Evolutionary conservation across 1,284 basidiomycete species (phyloP).

Genomic region (Entoloma clypeatum): DNA sequence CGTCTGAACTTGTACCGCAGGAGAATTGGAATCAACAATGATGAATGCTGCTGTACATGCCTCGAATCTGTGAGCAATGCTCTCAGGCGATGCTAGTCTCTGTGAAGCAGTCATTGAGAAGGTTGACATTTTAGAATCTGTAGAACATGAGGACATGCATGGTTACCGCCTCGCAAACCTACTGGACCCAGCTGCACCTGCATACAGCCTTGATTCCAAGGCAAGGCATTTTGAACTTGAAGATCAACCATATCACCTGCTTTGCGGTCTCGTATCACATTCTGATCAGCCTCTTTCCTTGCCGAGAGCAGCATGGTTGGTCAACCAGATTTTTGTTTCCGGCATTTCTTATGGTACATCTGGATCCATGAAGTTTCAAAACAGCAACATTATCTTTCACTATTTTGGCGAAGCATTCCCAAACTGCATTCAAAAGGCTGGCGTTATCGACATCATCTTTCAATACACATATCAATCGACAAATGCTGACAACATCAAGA

Average conservation of each 20-base stretch:
- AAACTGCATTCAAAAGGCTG: not conserved
- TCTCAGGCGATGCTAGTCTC: conserved; percentile 10
- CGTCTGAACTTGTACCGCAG: conserved; percentile 1
- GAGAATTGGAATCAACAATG: conserved; percentile 14
- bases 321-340: conserved; percentile 1
- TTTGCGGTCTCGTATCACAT: not conserved
- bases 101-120: conserved; percentile 2
- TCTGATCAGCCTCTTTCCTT: not conserved
- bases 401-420: too few relatives aligned
- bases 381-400: conserved; percentile 8
- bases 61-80: conserved; percentile 11
- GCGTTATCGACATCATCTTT: not conserved
- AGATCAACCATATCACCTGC: not conserved
- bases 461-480: conserved; percentile 2
- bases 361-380: conserved; percentile 3
- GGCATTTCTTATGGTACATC: conserved; percentile 4
- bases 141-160: conserved; percentile 4
- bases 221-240: not conserved
- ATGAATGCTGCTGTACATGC: conserved; percentile 7
- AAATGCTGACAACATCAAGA: too few relatives aligned
- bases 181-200: conserved; percentile 6
- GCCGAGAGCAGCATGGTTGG: not conserved
- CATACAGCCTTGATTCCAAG: not conserved
- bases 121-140: not conserved
- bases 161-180: conserved; percentile 10